These are phyloP conservation scores for Candida michaelii DNA, from an alignment of 805 yeast species.

Conservation along the genomic window DNA sequence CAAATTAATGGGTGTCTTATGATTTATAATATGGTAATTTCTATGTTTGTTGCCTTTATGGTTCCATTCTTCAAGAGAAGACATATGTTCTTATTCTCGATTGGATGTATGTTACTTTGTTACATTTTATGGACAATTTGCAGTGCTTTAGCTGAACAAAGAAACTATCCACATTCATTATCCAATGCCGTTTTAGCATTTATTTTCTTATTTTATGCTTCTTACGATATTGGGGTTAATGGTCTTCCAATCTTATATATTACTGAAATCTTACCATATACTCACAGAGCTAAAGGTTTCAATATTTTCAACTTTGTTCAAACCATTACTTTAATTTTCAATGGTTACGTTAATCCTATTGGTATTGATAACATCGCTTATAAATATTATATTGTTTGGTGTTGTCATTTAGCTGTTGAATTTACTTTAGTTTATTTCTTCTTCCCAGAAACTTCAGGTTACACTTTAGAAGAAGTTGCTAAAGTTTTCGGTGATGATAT, in stretches of 20 bases:
- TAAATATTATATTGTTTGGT: conserved; percentile 46
- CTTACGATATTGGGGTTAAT: conserved; percentile 35
- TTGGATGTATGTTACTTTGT: conserved; percentile 25
- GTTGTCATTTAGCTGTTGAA: conserved; percentile 30
- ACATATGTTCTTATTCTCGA: conserved; percentile 25
- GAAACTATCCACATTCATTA: conserved; percentile 15
- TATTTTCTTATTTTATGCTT: conserved; percentile 23
- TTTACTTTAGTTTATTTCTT: conserved; percentile 30
- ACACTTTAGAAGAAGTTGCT: conserved; percentile 44
- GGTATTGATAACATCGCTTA: conserved; percentile 43
- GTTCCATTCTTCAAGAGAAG: conserved; percentile 26
- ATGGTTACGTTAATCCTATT: conserved; percentile 33
- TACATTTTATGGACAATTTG: conserved; percentile 26
- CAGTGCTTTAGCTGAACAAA: conserved; percentile 22
- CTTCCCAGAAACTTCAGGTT: conserved; percentile 44
- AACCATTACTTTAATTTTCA: conserved; percentile 23
- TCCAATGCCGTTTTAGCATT: conserved; percentile 24
- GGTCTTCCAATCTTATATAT: conserved; percentile 48
- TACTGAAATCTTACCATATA: conserved; percentile 42
- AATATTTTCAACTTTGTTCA: conserved; percentile 26
- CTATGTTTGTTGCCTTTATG: conserved; percentile 19
- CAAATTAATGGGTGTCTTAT: conserved; percentile 51
- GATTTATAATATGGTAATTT: conserved; percentile 43
- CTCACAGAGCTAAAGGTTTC: conserved; percentile 43
- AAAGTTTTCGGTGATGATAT: conserved; percentile 39